These are phyloP conservation scores for Thermoascus crustaceus DNA, from an alignment of 2,329 filamentous ascomycete genomes.

Conservation along the genomic window DNA sequence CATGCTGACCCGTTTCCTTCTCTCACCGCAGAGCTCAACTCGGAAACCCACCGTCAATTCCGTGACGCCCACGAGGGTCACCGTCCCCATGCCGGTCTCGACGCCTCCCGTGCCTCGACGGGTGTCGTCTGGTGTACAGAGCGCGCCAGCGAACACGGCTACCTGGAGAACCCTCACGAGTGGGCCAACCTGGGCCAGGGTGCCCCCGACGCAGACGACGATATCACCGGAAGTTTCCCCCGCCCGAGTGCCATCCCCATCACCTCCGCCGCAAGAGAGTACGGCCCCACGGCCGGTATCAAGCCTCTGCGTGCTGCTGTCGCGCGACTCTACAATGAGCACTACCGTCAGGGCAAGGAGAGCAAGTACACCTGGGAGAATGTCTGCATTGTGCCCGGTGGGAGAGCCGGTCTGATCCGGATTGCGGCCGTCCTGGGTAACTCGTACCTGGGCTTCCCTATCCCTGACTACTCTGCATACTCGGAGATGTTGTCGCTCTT, in stretches of 20 bases:
- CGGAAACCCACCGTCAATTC: conserved; percentile 82
- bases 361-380: conserved; percentile 97
- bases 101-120: conserved; percentile 78
- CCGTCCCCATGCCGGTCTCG: conserved; percentile 81
- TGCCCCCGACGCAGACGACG: conserved; percentile 86
- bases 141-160: conserved; percentile 81
- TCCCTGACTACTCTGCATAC: conserved; percentile 93
- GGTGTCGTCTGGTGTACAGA: conserved; percentile 74
- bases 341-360: conserved; percentile 77
- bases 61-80: conserved; percentile 84
- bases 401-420: conserved; percentile 82
- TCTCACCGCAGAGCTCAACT: conserved; percentile 58
- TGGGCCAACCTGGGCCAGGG: conserved; percentile 96
- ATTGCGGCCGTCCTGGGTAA: conserved; percentile 92
- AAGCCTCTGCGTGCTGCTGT: conserved; percentile 83
- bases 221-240: conserved; percentile 81
- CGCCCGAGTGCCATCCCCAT: conserved; percentile 73
- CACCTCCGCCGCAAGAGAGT: conserved; percentile 71
- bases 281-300: conserved; percentile 90
- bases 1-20: conserved; percentile 2
- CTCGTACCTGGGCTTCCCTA: conserved; percentile 87
- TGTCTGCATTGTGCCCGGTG: conserved; percentile 90
- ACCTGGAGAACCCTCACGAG: conserved; percentile 65
- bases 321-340: conserved; percentile 84
- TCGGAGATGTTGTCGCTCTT: conserved; percentile 96